Base-by-base conservation (phyloP, 2,329 filamentous ascomycete genomes). In the Davidsoniella neocaledoniae region DNA sequence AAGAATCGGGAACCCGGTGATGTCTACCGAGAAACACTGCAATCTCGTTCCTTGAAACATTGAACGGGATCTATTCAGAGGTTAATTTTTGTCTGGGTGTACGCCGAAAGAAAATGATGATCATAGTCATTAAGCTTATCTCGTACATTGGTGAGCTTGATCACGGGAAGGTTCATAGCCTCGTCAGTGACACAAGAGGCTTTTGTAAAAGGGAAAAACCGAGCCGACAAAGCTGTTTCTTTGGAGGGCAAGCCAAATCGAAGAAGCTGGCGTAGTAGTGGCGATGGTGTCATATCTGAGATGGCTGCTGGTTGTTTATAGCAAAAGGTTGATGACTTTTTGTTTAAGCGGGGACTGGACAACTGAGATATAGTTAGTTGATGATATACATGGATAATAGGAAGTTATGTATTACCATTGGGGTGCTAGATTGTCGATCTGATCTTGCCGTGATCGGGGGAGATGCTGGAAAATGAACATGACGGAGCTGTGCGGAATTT, bases 11-110 rank as follows among this genome's bases (percentile, higher is more conserved):
- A 43, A 77, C 59, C 33, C 79, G 68, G 51, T 68, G 70, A 19
- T 73, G 77, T 46, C 72, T 70, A 2, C 76, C 76, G 16, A 79
- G 64, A 56, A 79, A 74, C 1, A 75, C 74, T 48, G 76, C 65
- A 16, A 80, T 62, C 57, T 79, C 75, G 12, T 69, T 59, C 3
- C 72, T 68, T 21, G 64, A 71, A 44, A 72, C 69, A 14, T 63
- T 62, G 55, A 76, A 78, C 0, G 75, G 76, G 51, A 77, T 77
- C 75, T 78, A 50, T 16, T 5, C 16, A 39, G 14, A 26, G 39
- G n/a, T 21, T 4, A 23, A 4, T 6, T 1, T 12, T 9, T 26
- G 23, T 23, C 40, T 12, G 16, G 7, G 10, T 16, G 2, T 25
- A 17, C 4, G 16, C 33, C 23, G 21, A 23, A 19, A 19, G 21